Evolutionary conservation across 78 protist species (phyloP).

Genomic region (slime mould (Dictyostelium discoideum)): dicty_2.7 NC_007088.5:4497001-4497500

Average conservation of each 20-base stretch:
- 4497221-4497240: background rate
- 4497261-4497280: background rate
- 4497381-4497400: no score
- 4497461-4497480: no score
- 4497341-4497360: slow-evolving; percentile 33
- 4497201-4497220: background rate
- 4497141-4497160: background rate
- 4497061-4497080: background rate
- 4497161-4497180: background rate
- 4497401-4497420: no score
- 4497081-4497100: background rate
- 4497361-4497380: slow-evolving; percentile 48
- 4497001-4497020: background rate
- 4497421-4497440: no score
- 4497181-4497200: background rate
- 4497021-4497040: background rate
- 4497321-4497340: slow-evolving; percentile 45
- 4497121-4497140: background rate
- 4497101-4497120: slow-evolving; percentile 16
- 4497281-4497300: background rate
- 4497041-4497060: background rate
- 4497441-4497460: no score
- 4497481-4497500: no score
- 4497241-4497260: background rate
- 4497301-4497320: slow-evolving; percentile 26